Evolutionary conservation across 352 stramenopile genomes (phyloP), one percentile per base, ranked within the genome.

Genomic region (Pythium brassicae): DNA sequence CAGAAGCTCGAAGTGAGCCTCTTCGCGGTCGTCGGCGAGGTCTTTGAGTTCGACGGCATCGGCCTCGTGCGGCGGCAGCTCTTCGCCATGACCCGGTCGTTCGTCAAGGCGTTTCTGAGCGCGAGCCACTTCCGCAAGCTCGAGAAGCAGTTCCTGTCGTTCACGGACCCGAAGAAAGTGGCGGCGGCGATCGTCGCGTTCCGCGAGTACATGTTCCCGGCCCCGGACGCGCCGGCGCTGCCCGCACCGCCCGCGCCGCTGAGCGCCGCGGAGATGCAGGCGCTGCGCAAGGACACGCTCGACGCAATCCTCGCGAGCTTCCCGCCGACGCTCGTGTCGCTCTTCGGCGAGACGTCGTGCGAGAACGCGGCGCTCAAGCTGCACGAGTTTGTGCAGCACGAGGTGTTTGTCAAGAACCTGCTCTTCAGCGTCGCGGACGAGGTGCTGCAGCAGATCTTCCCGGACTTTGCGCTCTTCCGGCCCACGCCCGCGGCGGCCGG

Each of bases 31-130:
- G 51, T 91, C 23, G 74, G 86, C 53, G 85, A 94, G 53, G 61
- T 92, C 37, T 93, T 94, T 47, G 85, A 94, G 64, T 89, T 94
- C 47, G 83, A 94, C 57, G 85, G 83, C 37, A 85, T 94, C n/a
- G 74, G 79, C 25, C 62, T 92, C 53, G 65, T 94, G 56, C 78
- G 83, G 7, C 75, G 85, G 15, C 82, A 94, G n/a, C 71, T 94
- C n/a, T 91, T 94, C 57, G 71, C 71, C 10, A 86, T 94, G 74
- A 86, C 71, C 32, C 81, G 83, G 26, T 91, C 77, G 47, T 87
- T 92, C 45, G 79, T 94, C 59, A 86, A 84, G 53, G 81, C 83
- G 25, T 90, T 92, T 40, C 68, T 94, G 35, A 83, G 71, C 48
- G 81, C 80, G 32, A 91, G 80, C 46, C 83, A 92, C 54, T 89